Conservation (phyloP, 495 filamentous ascomycete species). For the Aspergillus heteromorphus region DNA sequence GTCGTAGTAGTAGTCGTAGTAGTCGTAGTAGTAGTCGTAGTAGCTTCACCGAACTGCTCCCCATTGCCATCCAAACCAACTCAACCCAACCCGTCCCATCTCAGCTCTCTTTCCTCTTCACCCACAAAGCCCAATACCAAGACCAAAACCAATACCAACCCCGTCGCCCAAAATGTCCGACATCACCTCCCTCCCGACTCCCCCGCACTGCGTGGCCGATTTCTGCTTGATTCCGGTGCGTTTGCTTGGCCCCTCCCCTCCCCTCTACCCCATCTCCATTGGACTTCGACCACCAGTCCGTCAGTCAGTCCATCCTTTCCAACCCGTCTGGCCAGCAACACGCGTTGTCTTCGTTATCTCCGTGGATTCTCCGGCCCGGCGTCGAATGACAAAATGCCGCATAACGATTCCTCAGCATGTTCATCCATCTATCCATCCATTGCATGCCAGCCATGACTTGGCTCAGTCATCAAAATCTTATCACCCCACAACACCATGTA, state of each 20-base stretch:
- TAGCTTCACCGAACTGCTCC: too few relatives aligned
- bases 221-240: slow-evolving; percentile 78
- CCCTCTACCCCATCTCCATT: not conserved
- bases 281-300: not conserved
- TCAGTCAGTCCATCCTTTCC: too few relatives aligned
- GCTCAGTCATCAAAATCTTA: not conserved
- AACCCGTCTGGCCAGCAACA: not conserved
- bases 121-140: too few relatives aligned
- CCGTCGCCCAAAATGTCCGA: slow-evolving; percentile 13
- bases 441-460: not conserved
- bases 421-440: not conserved
- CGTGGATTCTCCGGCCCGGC: too few relatives aligned
- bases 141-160: too few relatives aligned
- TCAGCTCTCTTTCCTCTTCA: too few relatives aligned
- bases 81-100: too few relatives aligned
- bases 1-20: too few relatives aligned
- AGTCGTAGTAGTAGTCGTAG: too few relatives aligned
- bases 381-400: too few relatives aligned
- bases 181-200: slow-evolving; percentile 50
- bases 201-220: slow-evolving; percentile 64
- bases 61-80: too few relatives aligned
- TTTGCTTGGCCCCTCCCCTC: slow-evolving; percentile 1
- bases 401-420: not conserved
- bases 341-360: not conserved
- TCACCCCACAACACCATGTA: slow-evolving; percentile 22